phyloP scores from a whole-genome alignment of 2,329 filamentous ascomycete species.

The Diatrype stigma region DNA sequence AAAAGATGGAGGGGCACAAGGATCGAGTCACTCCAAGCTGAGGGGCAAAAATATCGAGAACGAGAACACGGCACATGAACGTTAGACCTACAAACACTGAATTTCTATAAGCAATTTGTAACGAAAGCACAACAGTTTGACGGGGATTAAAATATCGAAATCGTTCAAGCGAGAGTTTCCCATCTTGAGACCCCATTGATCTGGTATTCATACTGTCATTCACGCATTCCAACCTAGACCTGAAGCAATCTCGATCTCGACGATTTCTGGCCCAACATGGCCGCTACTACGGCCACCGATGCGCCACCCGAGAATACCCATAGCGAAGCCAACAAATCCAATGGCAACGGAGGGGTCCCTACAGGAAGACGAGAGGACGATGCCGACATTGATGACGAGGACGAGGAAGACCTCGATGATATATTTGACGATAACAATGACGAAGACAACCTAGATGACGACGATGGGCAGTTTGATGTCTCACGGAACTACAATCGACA shows the following conservation, averaged over 20 bases:
- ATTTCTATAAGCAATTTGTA: not conserved
- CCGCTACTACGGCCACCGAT: constrained; percentile 39
- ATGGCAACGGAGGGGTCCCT: constrained; percentile 24
- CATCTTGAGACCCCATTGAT: no score
- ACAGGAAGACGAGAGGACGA: constrained; percentile 25
- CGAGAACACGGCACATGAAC: not conserved
- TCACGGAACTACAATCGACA: constrained; percentile 89
- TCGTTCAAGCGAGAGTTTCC: no score
- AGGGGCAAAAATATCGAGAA: not conserved
- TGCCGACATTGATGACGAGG: constrained; percentile 28
- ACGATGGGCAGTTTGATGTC: constrained; percentile 60
- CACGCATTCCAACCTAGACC: no score
- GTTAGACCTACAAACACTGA: not conserved
- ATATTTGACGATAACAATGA: constrained; percentile 39
- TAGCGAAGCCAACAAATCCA: constrained; percentile 16
- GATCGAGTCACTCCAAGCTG: not conserved
- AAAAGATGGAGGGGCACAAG: not conserved
- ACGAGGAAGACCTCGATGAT: constrained; percentile 37
- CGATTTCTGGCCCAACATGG: no score
- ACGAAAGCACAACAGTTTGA: no score
- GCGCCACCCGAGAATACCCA: constrained; percentile 23
- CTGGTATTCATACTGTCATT: no score
- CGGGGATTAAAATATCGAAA: no score
- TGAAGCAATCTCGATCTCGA: no score
- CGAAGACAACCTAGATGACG: constrained; percentile 48